These are phyloP conservation scores for Tillandsia fasciculata DNA, from an alignment of 176 grass and related monocot species.

Conservation along the genomic window DNA sequence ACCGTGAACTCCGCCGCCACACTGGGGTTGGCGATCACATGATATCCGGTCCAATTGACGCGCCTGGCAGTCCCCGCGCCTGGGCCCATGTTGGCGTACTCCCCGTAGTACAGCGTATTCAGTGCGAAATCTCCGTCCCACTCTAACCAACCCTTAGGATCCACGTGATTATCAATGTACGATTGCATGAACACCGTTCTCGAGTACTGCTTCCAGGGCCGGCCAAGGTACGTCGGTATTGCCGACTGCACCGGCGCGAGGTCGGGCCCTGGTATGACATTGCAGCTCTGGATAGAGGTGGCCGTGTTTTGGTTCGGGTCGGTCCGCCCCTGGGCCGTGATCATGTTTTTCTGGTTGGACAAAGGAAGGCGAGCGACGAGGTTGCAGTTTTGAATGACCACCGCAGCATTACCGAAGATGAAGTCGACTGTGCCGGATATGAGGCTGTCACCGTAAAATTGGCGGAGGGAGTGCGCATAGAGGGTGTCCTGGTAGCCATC, in stretches of 20 bases:
- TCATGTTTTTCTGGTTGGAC: constrained; percentile 36
- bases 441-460: constrained; percentile 42
- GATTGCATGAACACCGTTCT: constrained; percentile 46
- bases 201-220: constrained; percentile 64
- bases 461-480: constrained; percentile 43
- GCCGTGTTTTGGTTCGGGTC: constrained; percentile 71
- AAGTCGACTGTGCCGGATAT: constrained; percentile 63
- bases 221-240: constrained; percentile 37
- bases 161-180: constrained; percentile 30
- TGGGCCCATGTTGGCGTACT: constrained; percentile 42
- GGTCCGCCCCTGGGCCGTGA: constrained; percentile 54
- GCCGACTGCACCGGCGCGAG: constrained; percentile 17
- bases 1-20: constrained; percentile 52
- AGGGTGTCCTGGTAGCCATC: constrained; percentile 42
- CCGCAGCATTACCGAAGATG: constrained; percentile 53
- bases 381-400: constrained; percentile 37
- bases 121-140: constrained; percentile 52
- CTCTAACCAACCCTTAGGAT: constrained; percentile 40
- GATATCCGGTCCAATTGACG: constrained; percentile 43
- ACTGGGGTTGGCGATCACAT: constrained; percentile 35
- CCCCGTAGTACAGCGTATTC: constrained; percentile 42
- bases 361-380: constrained; percentile 33
- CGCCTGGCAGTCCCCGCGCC: constrained; percentile 28
- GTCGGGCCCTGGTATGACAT: constrained; percentile 38
- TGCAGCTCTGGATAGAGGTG: constrained; percentile 41